Evolutionary conservation across 139 green algal species (phyloP).

Genomic region (Micromonas commoda): DNA sequence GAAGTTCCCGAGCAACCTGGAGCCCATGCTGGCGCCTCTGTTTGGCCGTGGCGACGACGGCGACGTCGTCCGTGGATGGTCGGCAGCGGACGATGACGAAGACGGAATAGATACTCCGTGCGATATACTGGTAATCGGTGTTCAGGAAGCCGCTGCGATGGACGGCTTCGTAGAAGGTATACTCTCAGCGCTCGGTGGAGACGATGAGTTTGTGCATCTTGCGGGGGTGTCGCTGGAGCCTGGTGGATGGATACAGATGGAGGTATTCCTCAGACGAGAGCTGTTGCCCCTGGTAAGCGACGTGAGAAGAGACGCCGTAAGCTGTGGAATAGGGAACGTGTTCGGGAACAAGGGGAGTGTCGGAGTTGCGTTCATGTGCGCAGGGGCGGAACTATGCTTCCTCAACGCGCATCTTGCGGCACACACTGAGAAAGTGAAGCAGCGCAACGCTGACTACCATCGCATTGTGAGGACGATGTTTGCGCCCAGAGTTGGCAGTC

Average conservation of each 20-base stretch:
- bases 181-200: background rate
- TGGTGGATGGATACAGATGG: background rate
- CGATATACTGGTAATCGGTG: background rate
- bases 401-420: constrained; percentile 32
- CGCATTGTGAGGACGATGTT: constrained; percentile 17
- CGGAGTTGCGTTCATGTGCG: constrained; percentile 15
- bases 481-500: background rate
- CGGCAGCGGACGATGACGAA: no score
- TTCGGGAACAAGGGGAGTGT: constrained; percentile 34
- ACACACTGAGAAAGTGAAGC: constrained; percentile 14
- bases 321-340: constrained; percentile 17
- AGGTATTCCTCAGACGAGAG: background rate
- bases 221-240: background rate
- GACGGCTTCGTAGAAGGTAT: background rate
- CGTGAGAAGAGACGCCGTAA: constrained; percentile 1
- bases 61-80: background rate
- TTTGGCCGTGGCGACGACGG: background rate
- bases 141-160: background rate
- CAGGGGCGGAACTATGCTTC: constrained; percentile 22
- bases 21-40: background rate
- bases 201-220: background rate
- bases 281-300: background rate
- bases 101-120: background rate
- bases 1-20: background rate
- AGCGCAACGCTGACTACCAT: constrained; percentile 27